A percentile compares a stretch with the other conserved stretches of the same genome.
Evolutionary conservation across 306 rosid species (phyloP).

Genomic region (Comarum palustre): DNA sequence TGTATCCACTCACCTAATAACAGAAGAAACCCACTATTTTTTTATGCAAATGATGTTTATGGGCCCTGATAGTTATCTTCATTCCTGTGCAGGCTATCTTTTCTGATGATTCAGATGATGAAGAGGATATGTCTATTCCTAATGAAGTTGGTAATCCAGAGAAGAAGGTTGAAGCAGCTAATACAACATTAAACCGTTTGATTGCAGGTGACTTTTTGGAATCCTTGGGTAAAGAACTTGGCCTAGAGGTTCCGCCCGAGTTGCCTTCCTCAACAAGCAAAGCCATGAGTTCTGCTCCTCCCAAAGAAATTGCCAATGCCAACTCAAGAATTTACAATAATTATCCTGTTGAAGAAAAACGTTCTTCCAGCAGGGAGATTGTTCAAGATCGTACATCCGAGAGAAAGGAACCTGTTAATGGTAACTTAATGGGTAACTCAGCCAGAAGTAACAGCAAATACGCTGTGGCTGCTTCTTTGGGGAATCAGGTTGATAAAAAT

Average conservation of each 20-base stretch:
- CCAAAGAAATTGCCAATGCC: conserved; percentile 38
- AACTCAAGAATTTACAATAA: conserved; percentile 26
- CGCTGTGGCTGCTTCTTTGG: conserved; percentile 30
- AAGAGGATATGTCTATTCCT: conserved; percentile 47
- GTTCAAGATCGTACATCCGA: conserved; percentile 32
- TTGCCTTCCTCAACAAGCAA: conserved; percentile 47
- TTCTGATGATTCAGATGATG: conserved; percentile 89
- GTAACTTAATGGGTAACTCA: conserved; percentile 39
- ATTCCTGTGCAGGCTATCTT: conserved; percentile 73
- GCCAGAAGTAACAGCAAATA: conserved; percentile 33
- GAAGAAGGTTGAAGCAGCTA: conserved; percentile 84
- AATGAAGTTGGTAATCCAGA: conserved; percentile 58
- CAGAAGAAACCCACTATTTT: conserved; percentile 14
- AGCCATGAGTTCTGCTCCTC: conserved; percentile 31
- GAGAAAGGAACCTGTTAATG: conserved; percentile 31
- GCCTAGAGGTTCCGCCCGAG: conserved; percentile 90
- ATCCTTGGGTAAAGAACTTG: conserved; percentile 93
- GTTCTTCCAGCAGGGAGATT: conserved; percentile 25
- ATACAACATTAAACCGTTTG: conserved; percentile 74
- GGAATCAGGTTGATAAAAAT: conserved; percentile 32
- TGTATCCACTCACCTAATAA: not conserved
- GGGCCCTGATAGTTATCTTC: conserved; percentile 18
- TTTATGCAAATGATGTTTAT: not conserved
- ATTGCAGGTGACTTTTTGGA: conserved; percentile 95
- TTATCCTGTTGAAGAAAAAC: conserved; percentile 28